Base-by-base conservation (phyloP, 2,329 filamentous ascomycete genomes). In the Colletotrichum kahawae region DNA sequence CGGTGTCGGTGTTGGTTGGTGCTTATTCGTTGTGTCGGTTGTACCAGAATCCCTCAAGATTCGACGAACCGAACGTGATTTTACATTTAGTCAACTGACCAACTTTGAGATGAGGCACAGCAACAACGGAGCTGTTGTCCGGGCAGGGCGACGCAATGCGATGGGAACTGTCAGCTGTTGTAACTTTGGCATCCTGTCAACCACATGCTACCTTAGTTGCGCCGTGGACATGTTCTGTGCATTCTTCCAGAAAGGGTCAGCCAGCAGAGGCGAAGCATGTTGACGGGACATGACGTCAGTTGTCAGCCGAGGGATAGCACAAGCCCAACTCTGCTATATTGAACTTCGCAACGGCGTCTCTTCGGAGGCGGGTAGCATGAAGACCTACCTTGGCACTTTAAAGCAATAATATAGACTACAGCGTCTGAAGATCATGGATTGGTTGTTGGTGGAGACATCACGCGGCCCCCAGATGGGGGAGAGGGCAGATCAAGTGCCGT, bases 201-300 rank as follows among this genome's bases (percentile, higher is more conserved):
- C 48, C 29, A 70, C 60, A n/a, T 33, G 29, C 24, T 59, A 27
- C 24, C 24, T 27, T 27, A 21, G 13, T 21, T 48, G 51, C 51
- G 13, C 16, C 13, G 56, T 33, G 24, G 43, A 48, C 43, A 48
- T 48, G 10, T 48, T 48, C 43, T 48, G 24, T 67, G 29, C 5
- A 24, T 38, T 63, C 7, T 69, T 43, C 51, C 62, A 60, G 60
- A 71, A 66, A 54, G 43, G 43, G 36, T 66, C 16, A 33, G 56
- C 60, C 67, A 67, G 71, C 71, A 54, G 54, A 38, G 34, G 24
- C 21, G 43, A 68, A 66, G 34, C 24, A 38, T 27, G 5, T 43
- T 36, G 59, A 43, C 12, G 24, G n/a, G 56, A n/a, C 29, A 48
- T 75, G 69, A 73, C 69, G 73, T 75, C 73, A 75, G 69, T 18